Base-by-base conservation (phyloP, 768 basidiomycete species). In the Phylloporus sp. region DNA sequence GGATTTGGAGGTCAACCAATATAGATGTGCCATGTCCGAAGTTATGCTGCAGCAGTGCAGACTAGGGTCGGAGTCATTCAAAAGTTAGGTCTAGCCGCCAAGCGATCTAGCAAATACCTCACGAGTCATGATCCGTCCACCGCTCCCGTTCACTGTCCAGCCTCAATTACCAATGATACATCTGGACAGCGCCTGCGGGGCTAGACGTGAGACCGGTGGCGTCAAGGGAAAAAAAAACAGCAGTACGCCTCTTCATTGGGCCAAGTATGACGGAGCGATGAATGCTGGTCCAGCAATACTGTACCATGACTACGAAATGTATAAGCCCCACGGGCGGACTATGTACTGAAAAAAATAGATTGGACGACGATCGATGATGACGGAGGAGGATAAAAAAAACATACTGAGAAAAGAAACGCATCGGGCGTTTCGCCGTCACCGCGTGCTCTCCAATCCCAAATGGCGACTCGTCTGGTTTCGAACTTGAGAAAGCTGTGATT, bases 231-330 rank as follows among this genome's bases (percentile, higher is more conserved):
- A 43, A 13, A 45, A 41, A 15, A 24, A 15, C 14, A n/a, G n/a
- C n/a, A n/a, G 31, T n/a, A 27, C n/a, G 9, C 40, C 34, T 14
- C 31, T 15, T 29, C 33, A 42, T 49, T 48, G 28, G 39, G 24
- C 42, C 32, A 33, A 29, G 35, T 31, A 15, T 22, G n/a, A 42
- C 35, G 42, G 20, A 42, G 42, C 11, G 27, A 33, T 26, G 47
- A 21, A 20, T 20, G 11, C n/a, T n/a, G n/a, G n/a, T 23, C 29
- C 10, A 47, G 51, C 36, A 45, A 55, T 52, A 38, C n/a, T n/a
- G n/a, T n/a, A n/a, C 56, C 56, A 27, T 58, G 47, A 49, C 55
- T 59, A 50, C 56, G 22, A 43, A 54, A 42, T 53, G n/a, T 15
- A 13, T n/a, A 7, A 22, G 28, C 37, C 22, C 28, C 35, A 14